Conservation (phyloP, 169 alveolate species). For the Ichthyophthirius multifiliis region DNA sequence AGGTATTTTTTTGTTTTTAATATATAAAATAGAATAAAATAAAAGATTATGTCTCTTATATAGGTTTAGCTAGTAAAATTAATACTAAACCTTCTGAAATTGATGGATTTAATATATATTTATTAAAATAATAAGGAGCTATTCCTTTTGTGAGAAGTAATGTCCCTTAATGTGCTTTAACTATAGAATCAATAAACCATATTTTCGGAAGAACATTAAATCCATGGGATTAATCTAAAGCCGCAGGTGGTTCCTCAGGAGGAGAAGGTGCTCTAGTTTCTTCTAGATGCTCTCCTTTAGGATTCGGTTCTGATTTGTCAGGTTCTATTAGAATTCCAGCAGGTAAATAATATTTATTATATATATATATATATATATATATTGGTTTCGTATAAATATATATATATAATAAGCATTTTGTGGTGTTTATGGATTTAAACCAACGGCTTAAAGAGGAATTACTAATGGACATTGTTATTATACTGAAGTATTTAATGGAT, state of each 20-base stretch:
- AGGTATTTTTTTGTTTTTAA: neutral
- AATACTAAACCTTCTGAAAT: neutral
- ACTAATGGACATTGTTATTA: neutral
- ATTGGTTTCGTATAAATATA: neutral
- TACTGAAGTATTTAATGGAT: constrained; percentile 9
- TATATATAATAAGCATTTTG: too few relatives aligned
- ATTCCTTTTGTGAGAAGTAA: constrained; percentile 63
- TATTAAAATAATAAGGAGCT: constrained; percentile 49
- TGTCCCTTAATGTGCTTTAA: constrained; percentile 45
- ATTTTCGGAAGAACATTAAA: constrained; percentile 62
- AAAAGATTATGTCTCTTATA: neutral
- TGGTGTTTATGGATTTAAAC: constrained; percentile 56
- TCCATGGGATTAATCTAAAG: constrained; percentile 58
- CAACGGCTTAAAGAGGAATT: neutral
- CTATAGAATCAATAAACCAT: constrained; percentile 50
- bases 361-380: neutral
- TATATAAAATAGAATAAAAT: neutral
- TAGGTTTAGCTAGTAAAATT: neutral
- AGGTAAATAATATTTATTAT: neutral
- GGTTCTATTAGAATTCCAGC: constrained; percentile 71
- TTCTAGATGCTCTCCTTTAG: constrained; percentile 52
- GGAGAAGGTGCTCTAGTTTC: constrained; percentile 76
- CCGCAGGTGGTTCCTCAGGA: constrained; percentile 79
- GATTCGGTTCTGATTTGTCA: constrained; percentile 61
- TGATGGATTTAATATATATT: constrained; percentile 27